Percentiles rank a stretch among this genome's conserved stretches.
These are phyloP conservation scores for Skeletonema potamos DNA, from an alignment of 108 stramenopile genomes.

Conservation along the genomic window DNA sequence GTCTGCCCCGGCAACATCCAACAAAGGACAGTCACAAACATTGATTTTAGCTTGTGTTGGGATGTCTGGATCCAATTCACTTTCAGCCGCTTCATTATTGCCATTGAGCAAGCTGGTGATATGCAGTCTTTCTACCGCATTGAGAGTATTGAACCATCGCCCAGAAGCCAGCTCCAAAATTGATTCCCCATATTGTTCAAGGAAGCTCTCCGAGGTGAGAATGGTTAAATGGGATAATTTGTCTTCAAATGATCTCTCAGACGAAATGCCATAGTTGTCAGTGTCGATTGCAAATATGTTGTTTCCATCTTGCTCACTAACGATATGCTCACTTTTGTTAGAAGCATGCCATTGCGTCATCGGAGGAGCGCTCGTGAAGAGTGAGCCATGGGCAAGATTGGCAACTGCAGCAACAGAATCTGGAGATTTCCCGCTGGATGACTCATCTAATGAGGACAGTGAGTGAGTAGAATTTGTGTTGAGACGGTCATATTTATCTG, in stretches of 20 bases:
- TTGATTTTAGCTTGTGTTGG: slow-evolving; percentile 8
- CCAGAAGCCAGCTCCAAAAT: slow-evolving; percentile 54
- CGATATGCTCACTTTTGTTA: background rate
- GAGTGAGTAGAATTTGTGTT: background rate
- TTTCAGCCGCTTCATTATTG: background rate
- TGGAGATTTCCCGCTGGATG: slow-evolving; percentile 10
- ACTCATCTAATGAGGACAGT: background rate
- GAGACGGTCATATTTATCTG: background rate
- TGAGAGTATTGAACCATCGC: slow-evolving; percentile 33
- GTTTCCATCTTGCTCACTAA: background rate
- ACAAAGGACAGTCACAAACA: slow-evolving; percentile 55
- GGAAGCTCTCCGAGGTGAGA: slow-evolving; percentile 67
- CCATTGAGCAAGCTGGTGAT: background rate
- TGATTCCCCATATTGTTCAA: slow-evolving; percentile 56
- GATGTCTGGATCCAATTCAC: background rate
- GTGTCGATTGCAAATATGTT: background rate
- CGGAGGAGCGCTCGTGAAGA: background rate
- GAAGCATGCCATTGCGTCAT: background rate
- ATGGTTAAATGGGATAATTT: slow-evolving; percentile 23
- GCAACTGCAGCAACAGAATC: slow-evolving; percentile 26
- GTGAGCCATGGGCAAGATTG: background rate
- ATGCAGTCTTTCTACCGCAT: background rate
- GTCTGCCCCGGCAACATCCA: slow-evolving; percentile 60
- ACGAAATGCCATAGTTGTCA: background rate
- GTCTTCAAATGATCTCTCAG: background rate